phyloP scores from a whole-genome alignment of 2,329 filamentous ascomycete species.

The Trichoderma cornu-damae region DNA sequence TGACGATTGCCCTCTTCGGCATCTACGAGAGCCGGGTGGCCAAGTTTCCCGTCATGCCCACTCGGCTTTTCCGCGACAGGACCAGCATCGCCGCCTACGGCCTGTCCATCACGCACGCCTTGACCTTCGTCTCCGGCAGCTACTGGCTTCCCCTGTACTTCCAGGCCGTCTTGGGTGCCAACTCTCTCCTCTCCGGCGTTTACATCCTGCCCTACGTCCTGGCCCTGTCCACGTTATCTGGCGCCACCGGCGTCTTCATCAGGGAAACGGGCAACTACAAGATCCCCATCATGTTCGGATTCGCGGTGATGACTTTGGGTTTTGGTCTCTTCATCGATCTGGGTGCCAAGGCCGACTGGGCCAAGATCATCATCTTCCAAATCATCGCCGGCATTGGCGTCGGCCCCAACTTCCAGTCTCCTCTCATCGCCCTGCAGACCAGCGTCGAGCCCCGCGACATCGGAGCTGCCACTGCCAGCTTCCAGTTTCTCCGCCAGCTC shows the following conservation, averaged over 20 bases:
- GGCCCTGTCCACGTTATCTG: conserved; percentile 59
- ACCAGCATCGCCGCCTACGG: conserved; percentile 62
- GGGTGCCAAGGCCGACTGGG: conserved; percentile 49
- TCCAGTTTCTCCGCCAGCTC: conserved; percentile 63
- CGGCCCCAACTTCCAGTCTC: conserved; percentile 64
- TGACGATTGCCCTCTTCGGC: conserved; percentile 61
- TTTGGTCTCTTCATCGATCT: conserved; percentile 61
- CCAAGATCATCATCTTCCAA: conserved; percentile 56
- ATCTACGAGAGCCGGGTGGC: conserved; percentile 69
- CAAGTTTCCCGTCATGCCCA: conserved; percentile 71
- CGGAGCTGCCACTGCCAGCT: conserved; percentile 62
- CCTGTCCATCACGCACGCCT: conserved; percentile 67
- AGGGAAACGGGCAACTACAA: conserved; percentile 63
- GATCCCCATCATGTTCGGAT: conserved; percentile 53
- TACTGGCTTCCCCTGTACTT: conserved; percentile 87
- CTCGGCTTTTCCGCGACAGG: conserved; percentile 60
- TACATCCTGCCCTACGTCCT: conserved; percentile 68
- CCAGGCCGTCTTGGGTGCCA: conserved; percentile 65
- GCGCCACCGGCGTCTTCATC: conserved; percentile 51
- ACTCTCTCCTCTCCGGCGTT: conserved; percentile 66
- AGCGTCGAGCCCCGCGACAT: conserved; percentile 58
- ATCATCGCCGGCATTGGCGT: conserved; percentile 59
- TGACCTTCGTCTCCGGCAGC: conserved; percentile 69
- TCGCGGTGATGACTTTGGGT: conserved; percentile 57
- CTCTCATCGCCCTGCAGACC: conserved; percentile 63